Percentiles rank a stretch among this genome's conserved stretches.
Evolutionary conservation across 2,329 filamentous ascomycete genomes (phyloP).

Genomic region (Fusarium sp.): DNA sequence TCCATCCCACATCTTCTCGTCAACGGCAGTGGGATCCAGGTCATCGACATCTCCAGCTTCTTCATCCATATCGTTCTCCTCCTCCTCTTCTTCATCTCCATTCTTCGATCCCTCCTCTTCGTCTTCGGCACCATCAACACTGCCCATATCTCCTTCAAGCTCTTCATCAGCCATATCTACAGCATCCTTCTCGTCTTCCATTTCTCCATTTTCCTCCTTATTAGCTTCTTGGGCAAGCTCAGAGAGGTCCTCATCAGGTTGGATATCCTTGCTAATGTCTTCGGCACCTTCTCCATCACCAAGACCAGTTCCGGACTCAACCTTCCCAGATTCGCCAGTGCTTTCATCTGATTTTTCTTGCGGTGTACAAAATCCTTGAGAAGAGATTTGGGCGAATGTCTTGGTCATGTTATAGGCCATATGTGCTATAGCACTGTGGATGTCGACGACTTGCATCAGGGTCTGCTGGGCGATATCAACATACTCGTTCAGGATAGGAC

Average conservation of each 20-base stretch:
- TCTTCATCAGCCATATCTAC: conserved; percentile 95
- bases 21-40: conserved; percentile 87
- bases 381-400: conserved; percentile 81
- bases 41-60: conserved; percentile 93
- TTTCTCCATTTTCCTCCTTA: conserved; percentile 72
- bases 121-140: conserved; percentile 71
- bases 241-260: conserved; percentile 90
- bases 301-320: conserved; percentile 92
- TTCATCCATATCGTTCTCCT: conserved; percentile 85
- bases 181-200: conserved; percentile 85
- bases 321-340: conserved; percentile 78
- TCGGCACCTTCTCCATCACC: conserved; percentile 96
- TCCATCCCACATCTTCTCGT: conserved; percentile 99
- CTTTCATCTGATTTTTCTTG: conserved; percentile 82
- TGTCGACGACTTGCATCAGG: conserved; percentile 68
- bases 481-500: conserved; percentile 84
- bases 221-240: conserved; percentile 90
- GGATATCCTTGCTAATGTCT: conserved; percentile 97
- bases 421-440: conserved; percentile 79
- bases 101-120: conserved; percentile 72
- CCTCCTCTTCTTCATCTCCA: conserved; percentile 73
- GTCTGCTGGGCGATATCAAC: conserved; percentile 69
- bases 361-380: conserved; percentile 92
- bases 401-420: conserved; percentile 82
- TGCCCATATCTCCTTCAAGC: conserved; percentile 85